Evolutionary conservation across 257 asterid species (phyloP), one percentile per base, ranked within the genome.

Genomic region (Solanum ossicruentum): DNA sequence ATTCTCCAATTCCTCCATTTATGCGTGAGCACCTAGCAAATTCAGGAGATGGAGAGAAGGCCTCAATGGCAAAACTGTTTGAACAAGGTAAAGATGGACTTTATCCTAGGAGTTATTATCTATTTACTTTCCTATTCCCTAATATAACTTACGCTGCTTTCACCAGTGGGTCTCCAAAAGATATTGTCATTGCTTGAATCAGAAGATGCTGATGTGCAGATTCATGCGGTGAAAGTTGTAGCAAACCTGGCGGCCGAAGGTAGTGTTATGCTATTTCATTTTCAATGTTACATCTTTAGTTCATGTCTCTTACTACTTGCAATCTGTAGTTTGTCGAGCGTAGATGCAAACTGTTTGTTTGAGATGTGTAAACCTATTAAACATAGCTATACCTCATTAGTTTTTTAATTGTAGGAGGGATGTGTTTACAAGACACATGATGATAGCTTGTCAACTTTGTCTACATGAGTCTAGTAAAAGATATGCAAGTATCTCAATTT

Each of bases 201-300:
- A 39, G 98, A 92, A 56, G 98, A 95, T 84, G 90, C 96, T 71
- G 95, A 92, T 89, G 97, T 94, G 78, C 96, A 95, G 21, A 94
- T 94, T 82, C 98, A 95, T 91, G 99, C 99, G 26, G 97, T 93
- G 43, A 95, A 95, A 92, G 97, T 95, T 41, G 98, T 95, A 26
- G 99, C 99, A 47, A 95, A 95, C 89, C 90, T 95, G 56, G 99
- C 99, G 5, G 99, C 99, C 5, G 98, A 95, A 93, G 99, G 99
- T 94, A 86, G 82, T 84, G 82, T 52, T 78, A 51, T 52, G 49
- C 45, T 49, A 51, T 77, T 23, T 51, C 10, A 0, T 51, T 51
- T 51, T 26, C 82, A 78, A 10, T 26, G 49, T 78, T 52, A 26
- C 45, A 78, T 78, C 47, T 26, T 51, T 49, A 13, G 20, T 51